phyloP scores from a whole-genome alignment of 2,329 filamentous ascomycete genomes.

The Claviceps sp. region DNA sequence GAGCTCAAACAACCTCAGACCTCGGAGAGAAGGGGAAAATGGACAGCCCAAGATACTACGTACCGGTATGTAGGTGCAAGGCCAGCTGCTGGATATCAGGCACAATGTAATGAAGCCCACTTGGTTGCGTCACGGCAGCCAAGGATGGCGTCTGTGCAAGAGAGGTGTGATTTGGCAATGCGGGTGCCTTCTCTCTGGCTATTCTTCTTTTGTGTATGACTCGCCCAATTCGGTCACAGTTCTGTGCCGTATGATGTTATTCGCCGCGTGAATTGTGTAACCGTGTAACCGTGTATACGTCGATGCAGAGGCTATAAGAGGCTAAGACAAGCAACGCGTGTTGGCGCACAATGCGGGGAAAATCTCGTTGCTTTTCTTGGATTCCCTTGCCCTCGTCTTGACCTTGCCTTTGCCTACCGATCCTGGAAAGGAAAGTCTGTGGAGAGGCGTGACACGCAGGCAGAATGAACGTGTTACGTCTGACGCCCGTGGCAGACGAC shows the following conservation, averaged over 20 bases:
- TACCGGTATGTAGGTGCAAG: not conserved
- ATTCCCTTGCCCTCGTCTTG: not conserved
- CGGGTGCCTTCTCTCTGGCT: not conserved
- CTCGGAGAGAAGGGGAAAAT: not conserved
- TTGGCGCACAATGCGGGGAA: slow-evolving; percentile 4
- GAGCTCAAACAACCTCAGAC: too few species aligned
- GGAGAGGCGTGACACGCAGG: not conserved
- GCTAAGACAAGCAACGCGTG: slow-evolving; percentile 3
- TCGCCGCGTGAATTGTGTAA: not conserved
- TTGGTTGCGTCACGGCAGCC: too few species aligned
- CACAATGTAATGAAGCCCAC: not conserved
- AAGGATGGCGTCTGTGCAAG: not conserved
- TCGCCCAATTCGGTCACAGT: not conserved
- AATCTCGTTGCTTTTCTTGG: not conserved
- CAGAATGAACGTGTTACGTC: too few species aligned
- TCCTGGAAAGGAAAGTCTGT: not conserved
- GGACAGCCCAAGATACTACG: not conserved
- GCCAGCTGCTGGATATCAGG: not conserved
- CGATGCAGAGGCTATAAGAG: not conserved
- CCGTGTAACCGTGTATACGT: not conserved
- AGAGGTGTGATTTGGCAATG: slow-evolving; percentile 3
- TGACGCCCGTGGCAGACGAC: too few species aligned
- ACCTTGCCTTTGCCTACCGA: not conserved
- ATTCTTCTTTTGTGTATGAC: not conserved
- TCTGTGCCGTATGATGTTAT: not conserved